Conservation (phyloP, 805 yeast species). For the Cyberlindnera lachancei region DNA sequence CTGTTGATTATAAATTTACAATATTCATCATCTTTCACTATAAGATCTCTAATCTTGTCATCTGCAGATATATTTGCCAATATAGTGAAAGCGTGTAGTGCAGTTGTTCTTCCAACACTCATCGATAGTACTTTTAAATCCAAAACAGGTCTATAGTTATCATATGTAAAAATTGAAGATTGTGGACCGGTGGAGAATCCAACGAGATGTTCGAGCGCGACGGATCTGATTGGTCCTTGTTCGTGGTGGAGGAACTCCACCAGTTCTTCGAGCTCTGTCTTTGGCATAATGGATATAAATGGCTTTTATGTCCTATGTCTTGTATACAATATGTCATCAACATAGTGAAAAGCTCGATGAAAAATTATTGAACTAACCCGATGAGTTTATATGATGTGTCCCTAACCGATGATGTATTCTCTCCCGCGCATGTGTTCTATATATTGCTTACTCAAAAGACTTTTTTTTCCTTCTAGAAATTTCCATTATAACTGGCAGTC, state of each 20-base stretch:
- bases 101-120: constrained; percentile 47
- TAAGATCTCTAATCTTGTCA: constrained; percentile 47
- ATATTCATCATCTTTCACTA: constrained; percentile 60
- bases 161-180: constrained; percentile 57
- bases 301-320: too few relatives aligned
- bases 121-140: constrained; percentile 59
- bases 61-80: constrained; percentile 80
- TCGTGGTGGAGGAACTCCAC: constrained; percentile 79
- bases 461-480: too few relatives aligned
- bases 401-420: too few relatives aligned
- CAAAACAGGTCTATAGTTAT: constrained; percentile 60
- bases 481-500: too few relatives aligned
- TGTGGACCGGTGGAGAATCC: constrained; percentile 73
- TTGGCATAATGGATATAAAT: too few relatives aligned
- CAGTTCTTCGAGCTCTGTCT: constrained; percentile 28
- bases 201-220: constrained; percentile 78
- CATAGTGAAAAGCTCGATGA: too few relatives aligned
- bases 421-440: too few relatives aligned
- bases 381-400: too few relatives aligned
- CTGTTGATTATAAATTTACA: constrained; percentile 38
- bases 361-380: too few relatives aligned
- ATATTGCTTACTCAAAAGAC: too few relatives aligned
- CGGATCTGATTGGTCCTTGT: constrained; percentile 69
- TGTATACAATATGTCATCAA: too few relatives aligned
- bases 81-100: constrained; percentile 66